These are phyloP conservation scores for Diddensiella transvaalensis DNA, from an alignment of 805 yeast genomes.

Conservation along the genomic window DNA sequence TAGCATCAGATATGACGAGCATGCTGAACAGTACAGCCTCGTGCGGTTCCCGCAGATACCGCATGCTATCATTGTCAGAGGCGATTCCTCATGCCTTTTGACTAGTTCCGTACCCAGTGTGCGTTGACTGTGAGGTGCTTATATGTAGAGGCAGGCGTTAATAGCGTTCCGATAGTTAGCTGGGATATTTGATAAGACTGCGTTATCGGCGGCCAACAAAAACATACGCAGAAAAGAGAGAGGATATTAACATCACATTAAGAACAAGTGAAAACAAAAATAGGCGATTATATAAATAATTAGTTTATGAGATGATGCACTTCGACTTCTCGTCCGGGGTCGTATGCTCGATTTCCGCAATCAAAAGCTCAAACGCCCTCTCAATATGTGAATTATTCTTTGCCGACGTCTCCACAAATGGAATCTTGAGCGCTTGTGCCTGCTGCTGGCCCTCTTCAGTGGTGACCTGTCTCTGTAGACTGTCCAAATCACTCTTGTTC, in stretches of 20 bases:
- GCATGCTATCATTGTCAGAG: slow-evolving; percentile 12
- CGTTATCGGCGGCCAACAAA: too few relatives aligned
- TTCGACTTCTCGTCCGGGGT: slow-evolving; percentile 12
- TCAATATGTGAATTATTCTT: slow-evolving; percentile 59
- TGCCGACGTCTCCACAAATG: slow-evolving; percentile 71
- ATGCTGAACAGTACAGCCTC: slow-evolving; percentile 20
- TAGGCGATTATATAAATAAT: too few relatives aligned
- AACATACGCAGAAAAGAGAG: too few relatives aligned
- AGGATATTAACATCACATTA: too few relatives aligned
- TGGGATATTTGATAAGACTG: too few relatives aligned
- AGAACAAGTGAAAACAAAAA: too few relatives aligned
- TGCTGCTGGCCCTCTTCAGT: slow-evolving; percentile 47
- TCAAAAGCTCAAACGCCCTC: slow-evolving; percentile 24
- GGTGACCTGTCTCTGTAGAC: slow-evolving; percentile 53
- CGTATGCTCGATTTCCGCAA: slow-evolving; percentile 25
- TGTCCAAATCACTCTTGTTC: slow-evolving; percentile 56
- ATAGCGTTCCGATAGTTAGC: too few relatives aligned
- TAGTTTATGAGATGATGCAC: slow-evolving; percentile 13
- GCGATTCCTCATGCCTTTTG: too few relatives aligned
- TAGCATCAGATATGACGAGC: slow-evolving; percentile 19
- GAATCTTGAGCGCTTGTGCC: slow-evolving; percentile 55
- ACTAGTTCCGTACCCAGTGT: too few relatives aligned
- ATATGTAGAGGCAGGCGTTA: too few relatives aligned
- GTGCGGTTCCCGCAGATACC: slow-evolving; percentile 20
- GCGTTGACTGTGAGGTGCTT: too few relatives aligned